Conservation (phyloP, 2,329 filamentous ascomycete species). For the Diaporthe capsici region DNA sequence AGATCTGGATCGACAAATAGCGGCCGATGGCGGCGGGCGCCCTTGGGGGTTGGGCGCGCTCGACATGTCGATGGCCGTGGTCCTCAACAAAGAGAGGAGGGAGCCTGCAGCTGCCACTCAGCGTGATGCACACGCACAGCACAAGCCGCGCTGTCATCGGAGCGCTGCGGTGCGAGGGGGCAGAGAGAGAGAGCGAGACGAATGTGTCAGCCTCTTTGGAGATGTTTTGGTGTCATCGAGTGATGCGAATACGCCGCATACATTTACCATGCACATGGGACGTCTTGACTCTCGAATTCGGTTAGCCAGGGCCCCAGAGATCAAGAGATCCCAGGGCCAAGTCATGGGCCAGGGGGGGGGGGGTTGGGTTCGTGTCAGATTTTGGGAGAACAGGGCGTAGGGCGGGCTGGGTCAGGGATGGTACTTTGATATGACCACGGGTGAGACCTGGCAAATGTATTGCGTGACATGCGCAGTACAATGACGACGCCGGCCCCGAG, state of each 20-base stretch:
- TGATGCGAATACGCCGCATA: not conserved
- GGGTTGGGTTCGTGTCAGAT: not conserved
- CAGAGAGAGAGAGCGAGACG: not conserved
- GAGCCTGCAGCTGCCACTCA: not conserved
- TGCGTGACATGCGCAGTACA: constrained; percentile 12
- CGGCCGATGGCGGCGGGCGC: constrained; percentile 31
- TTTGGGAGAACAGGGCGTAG: constrained; percentile 2
- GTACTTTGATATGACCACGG: constrained; percentile 25
- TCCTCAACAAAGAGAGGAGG: not conserved
- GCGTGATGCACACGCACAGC: not conserved
- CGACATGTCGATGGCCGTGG: not conserved
- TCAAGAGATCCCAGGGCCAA: constrained; percentile 8
- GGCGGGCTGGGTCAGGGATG: constrained; percentile 23
- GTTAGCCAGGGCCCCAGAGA: constrained; percentile 29
- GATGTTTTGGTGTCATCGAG: not conserved
- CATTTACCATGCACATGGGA: not conserved
- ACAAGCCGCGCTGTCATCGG: constrained; percentile 7
- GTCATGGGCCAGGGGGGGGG: constrained; percentile 2
- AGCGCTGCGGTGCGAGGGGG: constrained; percentile 6
- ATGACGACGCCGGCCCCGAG: not conserved
- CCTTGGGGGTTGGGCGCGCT: not conserved
- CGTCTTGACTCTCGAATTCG: constrained; percentile 19
- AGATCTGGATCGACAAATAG: constrained; percentile 22
- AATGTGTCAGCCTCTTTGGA: constrained; percentile 22
- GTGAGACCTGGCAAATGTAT: constrained; percentile 18